These are phyloP conservation scores for Monosporascus sp. DNA, from an alignment of 2,329 filamentous ascomycete genomes.

Conservation along the genomic window DNA sequence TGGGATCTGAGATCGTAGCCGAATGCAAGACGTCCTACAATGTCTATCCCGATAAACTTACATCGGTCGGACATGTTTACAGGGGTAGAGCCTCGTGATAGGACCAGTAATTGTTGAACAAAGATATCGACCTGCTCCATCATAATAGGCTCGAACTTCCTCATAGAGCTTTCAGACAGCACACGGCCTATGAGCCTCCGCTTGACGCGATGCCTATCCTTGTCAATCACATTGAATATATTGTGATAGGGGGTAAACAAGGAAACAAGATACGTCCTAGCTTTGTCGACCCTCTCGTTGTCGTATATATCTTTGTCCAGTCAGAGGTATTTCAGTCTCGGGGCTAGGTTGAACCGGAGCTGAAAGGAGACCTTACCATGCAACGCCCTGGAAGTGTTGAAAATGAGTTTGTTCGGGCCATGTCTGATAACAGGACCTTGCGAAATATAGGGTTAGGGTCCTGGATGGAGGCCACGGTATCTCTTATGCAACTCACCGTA, in stretches of 20 bases:
- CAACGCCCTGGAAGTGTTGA: neutral
- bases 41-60: neutral
- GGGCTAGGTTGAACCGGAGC: neutral
- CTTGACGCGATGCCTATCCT: neutral
- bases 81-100: neutral
- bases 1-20: neutral
- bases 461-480: too few species aligned
- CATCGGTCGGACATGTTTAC: neutral
- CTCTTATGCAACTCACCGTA: neutral
- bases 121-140: neutral
- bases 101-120: neutral
- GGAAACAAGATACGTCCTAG: neutral
- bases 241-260: neutral
- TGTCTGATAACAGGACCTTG: neutral
- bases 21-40: neutral
- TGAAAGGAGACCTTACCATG: neutral
- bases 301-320: neutral
- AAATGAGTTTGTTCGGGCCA: neutral
- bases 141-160: neutral
- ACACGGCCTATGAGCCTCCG: neutral
- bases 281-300: neutral
- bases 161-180: neutral
- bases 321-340: neutral
- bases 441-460: neutral
- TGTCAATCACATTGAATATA: neutral